Percentiles rank a stretch among this genome's conserved stretches.
Conservation (phyloP, 1,284 basidiomycete genomes). For the Phylloporus sp. region DNA sequence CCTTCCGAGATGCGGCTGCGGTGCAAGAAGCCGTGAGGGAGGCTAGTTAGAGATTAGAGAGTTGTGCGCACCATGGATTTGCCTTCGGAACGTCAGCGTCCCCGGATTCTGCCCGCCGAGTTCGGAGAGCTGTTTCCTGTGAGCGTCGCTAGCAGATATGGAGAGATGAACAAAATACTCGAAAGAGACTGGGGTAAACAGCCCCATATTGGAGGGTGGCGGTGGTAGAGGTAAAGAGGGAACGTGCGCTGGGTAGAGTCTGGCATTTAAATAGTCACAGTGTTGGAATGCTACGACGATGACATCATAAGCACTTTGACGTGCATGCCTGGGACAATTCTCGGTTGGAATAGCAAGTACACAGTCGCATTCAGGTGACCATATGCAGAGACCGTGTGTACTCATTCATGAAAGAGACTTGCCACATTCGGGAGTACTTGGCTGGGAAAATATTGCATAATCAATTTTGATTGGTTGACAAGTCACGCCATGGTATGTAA, state of each 20-base stretch:
- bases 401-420: too few species aligned
- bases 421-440: too few species aligned
- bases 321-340: too few species aligned
- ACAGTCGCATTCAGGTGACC: too few species aligned
- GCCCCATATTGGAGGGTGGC: slow-evolving; percentile 8
- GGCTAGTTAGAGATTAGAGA: neutral
- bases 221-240: neutral
- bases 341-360: too few species aligned
- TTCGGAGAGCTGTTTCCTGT: slow-evolving; percentile 3
- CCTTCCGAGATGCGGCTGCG: slow-evolving; percentile 17
- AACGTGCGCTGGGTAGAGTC: too few species aligned
- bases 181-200: slow-evolving; percentile 16
- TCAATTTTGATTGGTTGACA: slow-evolving; percentile 27
- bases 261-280: too few species aligned
- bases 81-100: slow-evolving; percentile 16
- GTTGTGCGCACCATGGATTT: slow-evolving; percentile 11
- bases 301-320: too few species aligned
- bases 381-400: too few species aligned
- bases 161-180: slow-evolving; percentile 17
- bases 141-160: neutral
- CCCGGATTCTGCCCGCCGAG: neutral
- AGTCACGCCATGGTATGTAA: slow-evolving; percentile 32
- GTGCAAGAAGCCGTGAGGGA: neutral
- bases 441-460: slow-evolving; percentile 17
- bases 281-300: neutral